Evolutionary conservation across 129 eudicot genomes (phyloP).

Genomic region (Cynara cardunculus): DNA sequence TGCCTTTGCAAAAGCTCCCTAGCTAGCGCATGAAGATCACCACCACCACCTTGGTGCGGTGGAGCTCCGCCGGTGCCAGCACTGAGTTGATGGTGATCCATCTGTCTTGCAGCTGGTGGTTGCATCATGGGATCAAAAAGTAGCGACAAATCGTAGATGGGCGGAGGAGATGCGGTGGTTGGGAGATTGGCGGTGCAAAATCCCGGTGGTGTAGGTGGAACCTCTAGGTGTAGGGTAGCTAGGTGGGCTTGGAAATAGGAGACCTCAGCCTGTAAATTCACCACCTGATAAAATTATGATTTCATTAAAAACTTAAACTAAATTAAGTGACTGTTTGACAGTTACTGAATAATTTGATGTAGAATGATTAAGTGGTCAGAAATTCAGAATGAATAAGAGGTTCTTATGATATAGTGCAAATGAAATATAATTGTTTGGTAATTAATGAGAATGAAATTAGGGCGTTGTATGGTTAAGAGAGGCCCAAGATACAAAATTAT

Average conservation of each 20-base stretch:
- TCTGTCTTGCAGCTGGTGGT: constrained; percentile 18
- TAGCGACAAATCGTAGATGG: constrained; percentile 56
- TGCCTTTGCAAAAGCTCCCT: constrained; percentile 62
- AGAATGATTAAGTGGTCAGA: too few relatives aligned
- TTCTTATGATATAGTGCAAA: too few relatives aligned
- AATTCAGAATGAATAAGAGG: too few relatives aligned
- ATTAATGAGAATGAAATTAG: too few relatives aligned
- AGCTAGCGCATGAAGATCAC: constrained; percentile 75
- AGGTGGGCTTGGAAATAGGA: constrained; percentile 79
- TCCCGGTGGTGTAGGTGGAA: constrained; percentile 34
- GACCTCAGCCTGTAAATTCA: constrained; percentile 70
- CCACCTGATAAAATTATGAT: constrained; percentile 41
- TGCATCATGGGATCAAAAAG: constrained; percentile 63
- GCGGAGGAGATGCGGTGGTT: constrained; percentile 34
- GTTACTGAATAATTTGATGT: too few relatives aligned
- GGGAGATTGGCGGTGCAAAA: constrained; percentile 66
- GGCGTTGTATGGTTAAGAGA: too few relatives aligned
- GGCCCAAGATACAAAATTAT: too few relatives aligned
- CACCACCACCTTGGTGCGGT: constrained; percentile 12
- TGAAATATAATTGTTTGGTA: too few relatives aligned
- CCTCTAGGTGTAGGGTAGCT: constrained; percentile 64
- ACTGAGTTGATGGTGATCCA: constrained; percentile 45
- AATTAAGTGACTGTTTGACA: too few relatives aligned
- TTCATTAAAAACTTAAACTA: background rate
- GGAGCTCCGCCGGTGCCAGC: constrained; percentile 20